phyloP scores from a whole-genome alignment of 257 asterid genomes.

The Oldenlandia corymbosa region DNA sequence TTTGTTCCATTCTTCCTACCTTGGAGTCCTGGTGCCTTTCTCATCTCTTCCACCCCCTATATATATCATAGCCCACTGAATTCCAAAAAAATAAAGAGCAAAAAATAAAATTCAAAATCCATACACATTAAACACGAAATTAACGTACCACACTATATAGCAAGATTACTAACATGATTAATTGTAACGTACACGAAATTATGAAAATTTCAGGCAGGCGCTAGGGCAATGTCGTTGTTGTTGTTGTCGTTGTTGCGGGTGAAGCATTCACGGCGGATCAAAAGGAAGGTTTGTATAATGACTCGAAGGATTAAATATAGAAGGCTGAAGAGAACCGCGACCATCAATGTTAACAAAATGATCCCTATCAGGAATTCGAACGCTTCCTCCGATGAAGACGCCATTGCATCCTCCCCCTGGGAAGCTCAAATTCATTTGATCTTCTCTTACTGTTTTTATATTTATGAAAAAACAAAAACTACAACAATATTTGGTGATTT shows the following conservation, averaged over 20 bases:
- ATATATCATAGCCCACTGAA: background rate
- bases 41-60: background rate
- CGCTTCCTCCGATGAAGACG: background rate
- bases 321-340: background rate
- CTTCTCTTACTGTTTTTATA: too few species aligned
- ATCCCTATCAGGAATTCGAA: background rate
- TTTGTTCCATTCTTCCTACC: background rate
- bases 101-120: too few species aligned
- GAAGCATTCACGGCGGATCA: slow-evolving; percentile 5
- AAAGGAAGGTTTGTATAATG: background rate
- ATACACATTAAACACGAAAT: too few species aligned
- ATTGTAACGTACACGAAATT: too few species aligned
- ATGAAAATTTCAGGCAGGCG: background rate
- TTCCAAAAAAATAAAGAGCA: too few species aligned
- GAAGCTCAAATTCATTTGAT: background rate
- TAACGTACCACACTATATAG: too few species aligned
- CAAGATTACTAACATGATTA: too few species aligned
- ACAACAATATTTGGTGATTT: too few species aligned
- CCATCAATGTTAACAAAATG: background rate
- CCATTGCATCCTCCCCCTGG: background rate
- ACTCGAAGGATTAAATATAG: background rate
- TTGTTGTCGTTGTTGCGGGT: background rate
- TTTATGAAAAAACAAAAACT: too few species aligned
- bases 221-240: background rate
- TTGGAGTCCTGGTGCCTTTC: background rate